These are phyloP conservation scores for Phaffia australis DNA, from an alignment of 768 basidiomycete genomes.

Conservation along the genomic window DNA sequence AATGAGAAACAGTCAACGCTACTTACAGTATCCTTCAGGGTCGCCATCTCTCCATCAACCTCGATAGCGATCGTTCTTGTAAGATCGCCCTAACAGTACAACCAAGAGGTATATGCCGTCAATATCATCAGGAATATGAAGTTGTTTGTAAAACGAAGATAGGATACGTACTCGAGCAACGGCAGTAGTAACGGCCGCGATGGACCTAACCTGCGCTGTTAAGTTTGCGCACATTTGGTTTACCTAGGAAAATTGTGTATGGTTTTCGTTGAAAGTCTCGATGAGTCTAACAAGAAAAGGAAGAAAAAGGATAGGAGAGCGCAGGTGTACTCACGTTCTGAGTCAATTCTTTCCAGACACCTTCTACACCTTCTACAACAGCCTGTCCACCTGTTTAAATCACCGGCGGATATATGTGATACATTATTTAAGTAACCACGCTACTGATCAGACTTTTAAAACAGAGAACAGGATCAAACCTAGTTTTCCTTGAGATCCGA, in stretches of 20 bases:
- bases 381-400: slow-evolving; percentile 58
- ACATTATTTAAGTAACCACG: no score
- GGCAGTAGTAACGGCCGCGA: slow-evolving; percentile 74
- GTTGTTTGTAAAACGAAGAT: neutral
- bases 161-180: slow-evolving; percentile 35
- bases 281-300: neutral
- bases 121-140: neutral
- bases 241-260: slow-evolving; percentile 42
- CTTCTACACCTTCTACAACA: slow-evolving; percentile 78
- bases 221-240: slow-evolving; percentile 71
- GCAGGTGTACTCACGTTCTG: slow-evolving; percentile 41
- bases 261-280: neutral
- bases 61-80: slow-evolving; percentile 67
- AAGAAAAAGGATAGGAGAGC: slow-evolving; percentile 31
- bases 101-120: neutral
- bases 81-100: slow-evolving; percentile 38
- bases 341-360: slow-evolving; percentile 87
- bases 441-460: neutral
- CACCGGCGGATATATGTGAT: no score
- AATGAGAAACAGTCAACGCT: neutral
- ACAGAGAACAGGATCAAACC: slow-evolving; percentile 32
- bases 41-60: slow-evolving; percentile 74
- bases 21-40: slow-evolving; percentile 38
- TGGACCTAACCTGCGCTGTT: slow-evolving; percentile 71
- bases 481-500: slow-evolving; percentile 83